These are phyloP conservation scores for Euphrasia confusa DNA, from an alignment of 257 asterid genomes.

Conservation along the genomic window DNA sequence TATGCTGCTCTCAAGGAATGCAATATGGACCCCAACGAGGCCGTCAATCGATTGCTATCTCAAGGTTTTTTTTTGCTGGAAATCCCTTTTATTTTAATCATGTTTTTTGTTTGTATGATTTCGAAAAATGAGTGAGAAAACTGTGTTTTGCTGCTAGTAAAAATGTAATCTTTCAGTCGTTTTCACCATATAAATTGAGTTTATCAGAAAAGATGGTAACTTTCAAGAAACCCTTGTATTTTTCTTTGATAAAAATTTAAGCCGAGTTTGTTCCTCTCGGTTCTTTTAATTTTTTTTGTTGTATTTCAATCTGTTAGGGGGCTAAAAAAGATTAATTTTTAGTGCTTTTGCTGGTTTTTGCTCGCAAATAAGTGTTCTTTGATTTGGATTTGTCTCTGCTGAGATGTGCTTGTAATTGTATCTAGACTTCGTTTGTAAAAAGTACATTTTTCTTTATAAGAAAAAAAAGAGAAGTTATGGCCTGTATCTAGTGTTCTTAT, in stretches of 20 bases:
- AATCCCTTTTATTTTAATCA: slow-evolving; percentile 23
- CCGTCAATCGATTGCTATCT: slow-evolving; percentile 68
- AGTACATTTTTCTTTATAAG: too few species aligned
- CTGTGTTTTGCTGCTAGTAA: neutral
- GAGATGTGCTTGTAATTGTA: too few species aligned
- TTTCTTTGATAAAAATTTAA: too few species aligned
- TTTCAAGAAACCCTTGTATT: slow-evolving; percentile 1
- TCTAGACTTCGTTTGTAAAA: too few species aligned
- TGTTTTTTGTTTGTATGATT: neutral
- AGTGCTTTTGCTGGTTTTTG: too few species aligned
- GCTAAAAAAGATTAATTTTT: too few species aligned
- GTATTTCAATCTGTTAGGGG: neutral
- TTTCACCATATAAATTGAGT: too few species aligned
- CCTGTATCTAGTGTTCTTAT: too few species aligned
- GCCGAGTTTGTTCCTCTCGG: neutral
- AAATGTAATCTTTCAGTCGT: too few species aligned
- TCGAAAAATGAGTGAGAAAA: neutral
- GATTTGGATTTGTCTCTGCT: too few species aligned
- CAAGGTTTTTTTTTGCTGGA: slow-evolving; percentile 48
- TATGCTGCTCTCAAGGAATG: slow-evolving; percentile 82
- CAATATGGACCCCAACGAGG: slow-evolving; percentile 94
- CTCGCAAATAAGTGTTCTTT: too few species aligned
- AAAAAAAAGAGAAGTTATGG: neutral
- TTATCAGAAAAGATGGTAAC: neutral
- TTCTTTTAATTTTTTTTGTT: neutral